These are phyloP conservation scores for Wickerhamiella slavikovae DNA, from an alignment of 805 yeast genomes.

Conservation along the genomic window DNA sequence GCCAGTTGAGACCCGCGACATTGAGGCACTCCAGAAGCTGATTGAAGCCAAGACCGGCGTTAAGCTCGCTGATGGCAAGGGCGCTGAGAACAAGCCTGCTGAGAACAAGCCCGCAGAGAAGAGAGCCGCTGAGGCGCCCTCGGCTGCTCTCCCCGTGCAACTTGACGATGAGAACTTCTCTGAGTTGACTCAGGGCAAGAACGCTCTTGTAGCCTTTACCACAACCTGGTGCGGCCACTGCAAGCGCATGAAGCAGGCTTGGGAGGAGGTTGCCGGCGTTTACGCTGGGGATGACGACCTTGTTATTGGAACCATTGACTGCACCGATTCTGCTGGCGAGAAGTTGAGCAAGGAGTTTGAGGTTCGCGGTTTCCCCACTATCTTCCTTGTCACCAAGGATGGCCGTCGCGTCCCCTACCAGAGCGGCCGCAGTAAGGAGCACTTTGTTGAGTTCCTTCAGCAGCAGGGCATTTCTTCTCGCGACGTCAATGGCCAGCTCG, in stretches of 20 bases:
- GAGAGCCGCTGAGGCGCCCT: slow-evolving; percentile 1
- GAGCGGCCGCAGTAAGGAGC: slow-evolving; percentile 27
- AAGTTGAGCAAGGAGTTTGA: slow-evolving; percentile 23
- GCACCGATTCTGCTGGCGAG: slow-evolving; percentile 22
- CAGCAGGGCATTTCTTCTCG: slow-evolving; percentile 22
- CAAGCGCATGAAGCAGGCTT: slow-evolving; percentile 29
- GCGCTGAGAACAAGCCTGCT: slow-evolving; percentile 1
- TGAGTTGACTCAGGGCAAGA: slow-evolving; percentile 19
- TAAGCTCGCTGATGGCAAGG: too few species aligned
- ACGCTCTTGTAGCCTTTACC: slow-evolving; percentile 32
- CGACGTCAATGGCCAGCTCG: slow-evolving; percentile 22
- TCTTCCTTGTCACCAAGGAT: slow-evolving; percentile 29
- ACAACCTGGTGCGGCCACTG: slow-evolving; percentile 48
- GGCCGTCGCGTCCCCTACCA: slow-evolving; percentile 30
- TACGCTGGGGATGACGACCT: slow-evolving; percentile 23
- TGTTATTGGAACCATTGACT: slow-evolving; percentile 27
- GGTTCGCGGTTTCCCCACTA: slow-evolving; percentile 31
- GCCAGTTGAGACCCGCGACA: slow-evolving; percentile 34
- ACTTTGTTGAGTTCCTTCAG: slow-evolving; percentile 30
- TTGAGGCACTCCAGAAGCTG: slow-evolving; percentile 29
- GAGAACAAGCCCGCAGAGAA: background rate
- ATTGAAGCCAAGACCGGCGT: slow-evolving; percentile 22
- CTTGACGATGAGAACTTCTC: slow-evolving; percentile 25
- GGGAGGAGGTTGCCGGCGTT: slow-evolving; percentile 29
- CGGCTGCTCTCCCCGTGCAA: slow-evolving; percentile 1